Evolutionary conservation across 1,139 yeast species (phyloP), one percentile per base, ranked within the genome.

Genomic region (Geotrichum cucujoidarum): DNA sequence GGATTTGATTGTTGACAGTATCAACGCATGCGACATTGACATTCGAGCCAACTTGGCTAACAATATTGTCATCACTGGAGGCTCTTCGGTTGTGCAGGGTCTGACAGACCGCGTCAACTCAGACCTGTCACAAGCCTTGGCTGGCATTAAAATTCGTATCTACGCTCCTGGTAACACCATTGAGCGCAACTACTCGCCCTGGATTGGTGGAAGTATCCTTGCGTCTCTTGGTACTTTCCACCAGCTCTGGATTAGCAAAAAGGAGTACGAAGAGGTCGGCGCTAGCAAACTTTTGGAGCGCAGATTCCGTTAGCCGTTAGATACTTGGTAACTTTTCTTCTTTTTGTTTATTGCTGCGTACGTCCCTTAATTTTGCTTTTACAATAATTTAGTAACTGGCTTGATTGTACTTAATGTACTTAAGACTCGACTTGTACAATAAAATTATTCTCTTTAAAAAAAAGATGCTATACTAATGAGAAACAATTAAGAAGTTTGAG

Each of bases 151-250:
- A 66, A 82, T 92, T 46, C 75, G 97, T 61, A 76, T 92, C 41
- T 87, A 89, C 59, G 87, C 97, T 1, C 81, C 87, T 3, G 97
- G 98, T 33, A 87, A 86, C 63, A 69, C 85, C 1, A 75, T 76
- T 44, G 98, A 92, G 66, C 77, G 97, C 60, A 79, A 81, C 56
- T 86, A 80, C 63, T 89, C 94, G 55, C 76, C 94, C 6, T 92
- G 98, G 97, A 78, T 92, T 48, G 99, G 99, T 38, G 97, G 97
- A 6, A 83, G 95, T 56, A 94, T 92, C 35, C 72, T 92, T 51
- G 83, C 96, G 3, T 84, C 95, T 48, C 74, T 92, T 60, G 98
- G 98, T 24, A 89, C 97, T 1, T 92, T 92, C 73, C 98, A 92
- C 65, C 98, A 92, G 67, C 72, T 89, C 71, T 92, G 98, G 97